A percentile compares a stretch with the other conserved stretches of the same genome.
phyloP scores from a whole-genome alignment of 2,329 filamentous ascomycete genomes.

The Fusarium tjaetaba region DNA sequence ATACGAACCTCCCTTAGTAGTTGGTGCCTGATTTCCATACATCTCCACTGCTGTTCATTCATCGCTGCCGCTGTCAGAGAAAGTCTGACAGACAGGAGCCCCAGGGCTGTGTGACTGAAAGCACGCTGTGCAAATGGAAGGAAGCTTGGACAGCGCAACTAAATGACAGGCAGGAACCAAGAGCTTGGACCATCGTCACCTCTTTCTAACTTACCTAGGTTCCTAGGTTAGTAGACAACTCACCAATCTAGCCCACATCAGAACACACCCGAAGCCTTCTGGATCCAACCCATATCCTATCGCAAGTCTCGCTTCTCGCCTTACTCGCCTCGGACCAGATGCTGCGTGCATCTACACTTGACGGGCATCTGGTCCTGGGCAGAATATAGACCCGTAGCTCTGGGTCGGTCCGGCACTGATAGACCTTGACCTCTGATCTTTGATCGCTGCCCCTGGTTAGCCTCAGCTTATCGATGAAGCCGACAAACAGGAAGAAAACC shows the following conservation, averaged over 20 bases:
- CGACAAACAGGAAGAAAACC: neutral
- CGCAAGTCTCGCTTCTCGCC: constrained; percentile 9
- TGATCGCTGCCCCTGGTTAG: constrained; percentile 26
- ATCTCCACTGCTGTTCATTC: neutral
- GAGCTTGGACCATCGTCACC: constrained; percentile 24
- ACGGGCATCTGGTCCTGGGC: neutral
- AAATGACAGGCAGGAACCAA: constrained; percentile 20
- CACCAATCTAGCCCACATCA: constrained; percentile 14
- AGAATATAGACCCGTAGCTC: constrained; percentile 14
- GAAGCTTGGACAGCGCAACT: constrained; percentile 10
- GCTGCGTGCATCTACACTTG: constrained; percentile 1
- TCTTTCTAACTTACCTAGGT: neutral
- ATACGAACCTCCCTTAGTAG: neutral
- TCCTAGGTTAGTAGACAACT: neutral
- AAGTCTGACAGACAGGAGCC: neutral
- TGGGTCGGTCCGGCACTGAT: constrained; percentile 39
- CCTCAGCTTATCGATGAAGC: constrained; percentile 17
- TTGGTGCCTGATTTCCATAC: neutral
- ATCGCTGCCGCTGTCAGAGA: neutral
- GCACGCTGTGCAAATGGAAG: constrained; percentile 10
- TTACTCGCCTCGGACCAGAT: constrained; percentile 2
- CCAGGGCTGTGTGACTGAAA: constrained; percentile 3
- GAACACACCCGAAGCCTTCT: constrained; percentile 19
- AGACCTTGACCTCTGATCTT: constrained; percentile 25
- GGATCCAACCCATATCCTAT: neutral